Conservation (phyloP, 331 rosid species). For the Pyracantha coccinea region DNA sequence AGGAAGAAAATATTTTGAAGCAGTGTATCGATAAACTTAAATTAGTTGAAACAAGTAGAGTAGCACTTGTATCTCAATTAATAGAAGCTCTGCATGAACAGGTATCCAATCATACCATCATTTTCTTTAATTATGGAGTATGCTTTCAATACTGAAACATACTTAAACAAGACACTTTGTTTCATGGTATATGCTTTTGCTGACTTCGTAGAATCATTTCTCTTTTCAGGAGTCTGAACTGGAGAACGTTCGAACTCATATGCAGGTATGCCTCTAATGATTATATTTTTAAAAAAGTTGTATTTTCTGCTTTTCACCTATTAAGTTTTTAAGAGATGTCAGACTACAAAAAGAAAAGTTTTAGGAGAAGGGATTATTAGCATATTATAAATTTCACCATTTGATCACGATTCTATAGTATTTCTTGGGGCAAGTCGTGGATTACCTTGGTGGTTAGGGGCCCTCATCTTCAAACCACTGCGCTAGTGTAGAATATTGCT, state of each 20-base stretch:
- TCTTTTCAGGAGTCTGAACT: constrained; percentile 69
- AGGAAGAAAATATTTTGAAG: constrained; percentile 64
- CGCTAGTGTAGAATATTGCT: no score
- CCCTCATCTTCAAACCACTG: no score
- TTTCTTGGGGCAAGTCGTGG: no score
- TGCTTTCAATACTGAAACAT: not conserved
- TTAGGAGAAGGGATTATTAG: not conserved
- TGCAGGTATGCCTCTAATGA: constrained; percentile 56
- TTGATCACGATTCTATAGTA: not conserved
- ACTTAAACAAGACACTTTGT: not conserved
- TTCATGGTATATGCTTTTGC: constrained; percentile 2
- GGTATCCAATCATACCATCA: constrained; percentile 22
- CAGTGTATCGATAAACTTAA: constrained; percentile 70
- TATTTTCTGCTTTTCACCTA: not conserved
- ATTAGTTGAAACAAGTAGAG: constrained; percentile 66
- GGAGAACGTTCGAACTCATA: constrained; percentile 75
- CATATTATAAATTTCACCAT: not conserved
- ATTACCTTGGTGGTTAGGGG: not conserved
- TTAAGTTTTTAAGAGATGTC: not conserved
- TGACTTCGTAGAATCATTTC: not conserved
- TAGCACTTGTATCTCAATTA: constrained; percentile 69
- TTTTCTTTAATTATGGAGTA: not conserved
- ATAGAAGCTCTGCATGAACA: constrained; percentile 79
- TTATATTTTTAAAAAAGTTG: not conserved
- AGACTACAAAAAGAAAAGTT: no score